A percentile compares a stretch with the other conserved stretches of the same genome.
phyloP scores from a whole-genome alignment of 345 rosid genomes.

The Euphorbia pulcherrima region DNA sequence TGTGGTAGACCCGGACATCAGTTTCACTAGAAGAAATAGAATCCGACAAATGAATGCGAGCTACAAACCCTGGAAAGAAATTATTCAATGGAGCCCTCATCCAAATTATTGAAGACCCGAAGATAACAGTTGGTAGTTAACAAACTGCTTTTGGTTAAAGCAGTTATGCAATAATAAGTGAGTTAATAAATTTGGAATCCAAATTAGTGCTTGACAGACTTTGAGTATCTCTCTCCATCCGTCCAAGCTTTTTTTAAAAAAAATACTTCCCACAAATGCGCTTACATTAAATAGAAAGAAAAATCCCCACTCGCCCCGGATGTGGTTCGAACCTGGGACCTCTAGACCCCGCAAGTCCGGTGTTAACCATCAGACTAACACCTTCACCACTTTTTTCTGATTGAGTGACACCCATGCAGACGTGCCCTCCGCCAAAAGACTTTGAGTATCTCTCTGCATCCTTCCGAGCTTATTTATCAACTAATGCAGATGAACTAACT shows the following conservation, averaged over 20 bases:
- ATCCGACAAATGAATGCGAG: not conserved
- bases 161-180: not conserved
- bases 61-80: not conserved
- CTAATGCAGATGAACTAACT: conserved; percentile 1
- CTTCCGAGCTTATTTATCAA: not conserved
- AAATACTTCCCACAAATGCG: no score
- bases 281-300: no score
- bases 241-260: not conserved
- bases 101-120: not conserved
- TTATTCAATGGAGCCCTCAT: not conserved
- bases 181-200: not conserved
- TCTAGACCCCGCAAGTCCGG: no score
- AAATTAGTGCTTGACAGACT: not conserved
- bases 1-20: not conserved
- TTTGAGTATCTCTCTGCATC: not conserved
- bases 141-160: not conserved
- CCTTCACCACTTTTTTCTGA: no score
- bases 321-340: no score
- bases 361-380: no score
- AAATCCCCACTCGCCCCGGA: no score
- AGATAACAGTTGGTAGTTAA: not conserved
- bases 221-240: not conserved
- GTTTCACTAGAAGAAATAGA: not conserved
- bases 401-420: no score
- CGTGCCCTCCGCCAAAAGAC: no score